These are phyloP conservation scores for Flaveria ramosissima DNA, from an alignment of 129 eudicot species.

Conservation along the genomic window DNA sequence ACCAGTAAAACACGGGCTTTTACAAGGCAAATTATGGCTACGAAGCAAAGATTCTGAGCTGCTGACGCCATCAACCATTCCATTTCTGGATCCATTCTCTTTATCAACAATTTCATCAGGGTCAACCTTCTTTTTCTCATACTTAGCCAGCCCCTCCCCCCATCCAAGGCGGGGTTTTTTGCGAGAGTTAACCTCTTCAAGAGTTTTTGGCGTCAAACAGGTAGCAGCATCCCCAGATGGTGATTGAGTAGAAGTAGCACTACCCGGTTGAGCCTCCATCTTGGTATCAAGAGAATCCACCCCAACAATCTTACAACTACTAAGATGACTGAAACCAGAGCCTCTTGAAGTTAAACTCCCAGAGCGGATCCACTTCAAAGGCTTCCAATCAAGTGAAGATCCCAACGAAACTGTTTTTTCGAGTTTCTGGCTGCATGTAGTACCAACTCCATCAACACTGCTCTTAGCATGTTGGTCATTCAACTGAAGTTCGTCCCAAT, in stretches of 20 bases:
- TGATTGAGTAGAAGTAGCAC: slow-evolving; percentile 42
- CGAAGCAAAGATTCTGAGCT: slow-evolving; percentile 47
- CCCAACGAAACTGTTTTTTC: slow-evolving; percentile 60
- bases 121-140: slow-evolving; percentile 88
- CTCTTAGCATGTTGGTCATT: slow-evolving; percentile 57
- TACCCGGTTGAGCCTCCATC: slow-evolving; percentile 42
- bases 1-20: slow-evolving; percentile 59
- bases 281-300: slow-evolving; percentile 50
- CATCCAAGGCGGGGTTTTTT: slow-evolving; percentile 97
- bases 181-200: slow-evolving; percentile 64
- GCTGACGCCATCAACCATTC: slow-evolving; percentile 27
- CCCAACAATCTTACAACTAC: slow-evolving; percentile 72
- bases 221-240: slow-evolving; percentile 60
- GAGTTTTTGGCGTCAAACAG: slow-evolving; percentile 45
- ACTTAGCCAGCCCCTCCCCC: slow-evolving; percentile 98
- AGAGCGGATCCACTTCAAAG: slow-evolving; percentile 82
- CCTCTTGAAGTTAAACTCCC: slow-evolving; percentile 83
- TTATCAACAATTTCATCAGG: slow-evolving; percentile 57
- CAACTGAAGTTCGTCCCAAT: slow-evolving; percentile 48
- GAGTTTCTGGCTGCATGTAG: slow-evolving; percentile 43
- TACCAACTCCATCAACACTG: slow-evolving; percentile 45
- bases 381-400: slow-evolving; percentile 71
- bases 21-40: slow-evolving; percentile 38
- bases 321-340: slow-evolving; percentile 71
- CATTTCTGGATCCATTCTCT: slow-evolving; percentile 47